Conservation (phyloP, 495 filamentous ascomycete genomes). For the Wilcoxina mikolae region DNA sequence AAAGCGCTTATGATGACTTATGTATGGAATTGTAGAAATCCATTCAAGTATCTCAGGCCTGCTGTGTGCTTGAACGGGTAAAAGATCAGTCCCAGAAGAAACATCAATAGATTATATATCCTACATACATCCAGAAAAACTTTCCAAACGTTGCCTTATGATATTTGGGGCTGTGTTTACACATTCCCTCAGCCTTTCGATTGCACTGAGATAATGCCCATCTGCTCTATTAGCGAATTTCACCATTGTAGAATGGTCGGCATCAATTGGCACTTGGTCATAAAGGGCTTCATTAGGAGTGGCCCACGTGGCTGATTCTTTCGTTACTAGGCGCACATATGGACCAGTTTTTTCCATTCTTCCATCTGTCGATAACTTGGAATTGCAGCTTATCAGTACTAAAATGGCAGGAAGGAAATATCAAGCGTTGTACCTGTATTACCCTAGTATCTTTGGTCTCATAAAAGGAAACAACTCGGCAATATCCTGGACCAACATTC, state of each 20-base stretch:
- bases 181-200: neutral
- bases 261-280: neutral
- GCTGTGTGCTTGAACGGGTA: neutral
- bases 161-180: neutral
- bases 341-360: neutral
- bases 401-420: neutral
- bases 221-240: neutral
- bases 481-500: neutral
- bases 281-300: neutral
- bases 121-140: neutral
- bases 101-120: neutral
- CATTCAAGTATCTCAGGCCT: neutral
- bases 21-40: conserved; percentile 4
- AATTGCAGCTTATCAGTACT: neutral
- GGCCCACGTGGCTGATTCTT: neutral
- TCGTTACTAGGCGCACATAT: neutral
- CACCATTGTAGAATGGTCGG: conserved; percentile 3
- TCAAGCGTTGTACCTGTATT: neutral
- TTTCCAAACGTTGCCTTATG: neutral
- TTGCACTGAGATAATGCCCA: neutral
- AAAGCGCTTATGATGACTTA: neutral
- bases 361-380: neutral
- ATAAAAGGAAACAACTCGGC: conserved; percentile 1
- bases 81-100: neutral
- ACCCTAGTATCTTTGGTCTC: neutral